phyloP scores from a whole-genome alignment of 129 eudicot genomes.

The Helichrysum umbraculigerum region DNA sequence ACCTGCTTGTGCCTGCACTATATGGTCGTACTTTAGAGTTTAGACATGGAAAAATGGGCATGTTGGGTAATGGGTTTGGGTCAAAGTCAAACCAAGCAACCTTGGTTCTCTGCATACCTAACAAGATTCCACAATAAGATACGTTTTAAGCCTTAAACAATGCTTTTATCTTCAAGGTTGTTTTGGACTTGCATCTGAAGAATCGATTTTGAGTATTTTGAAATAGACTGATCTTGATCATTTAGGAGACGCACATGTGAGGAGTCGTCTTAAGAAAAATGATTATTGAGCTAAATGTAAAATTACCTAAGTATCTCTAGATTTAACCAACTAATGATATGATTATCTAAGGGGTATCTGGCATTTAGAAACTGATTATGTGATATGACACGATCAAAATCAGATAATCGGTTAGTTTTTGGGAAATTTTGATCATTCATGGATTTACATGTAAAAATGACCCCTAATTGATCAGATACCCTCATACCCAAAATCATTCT shows the following conservation, averaged over 20 bases:
- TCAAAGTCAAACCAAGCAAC: neutral
- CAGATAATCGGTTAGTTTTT: neutral
- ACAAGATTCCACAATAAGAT: too few relatives aligned
- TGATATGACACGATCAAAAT: neutral
- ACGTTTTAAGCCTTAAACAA: neutral
- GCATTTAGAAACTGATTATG: neutral
- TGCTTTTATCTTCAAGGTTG: neutral
- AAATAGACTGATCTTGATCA: neutral
- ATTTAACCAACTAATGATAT: neutral
- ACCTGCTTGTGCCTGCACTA: conserved; percentile 92
- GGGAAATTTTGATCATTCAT: neutral
- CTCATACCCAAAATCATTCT: neutral
- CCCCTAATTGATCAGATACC: neutral
- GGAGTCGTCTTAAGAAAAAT: neutral
- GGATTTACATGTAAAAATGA: neutral
- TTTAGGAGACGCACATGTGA: neutral
- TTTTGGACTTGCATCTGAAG: neutral
- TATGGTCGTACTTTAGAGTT: conserved; percentile 20
- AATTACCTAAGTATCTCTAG: neutral
- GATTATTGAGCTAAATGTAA: neutral
- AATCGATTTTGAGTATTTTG: neutral
- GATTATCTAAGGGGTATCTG: neutral
- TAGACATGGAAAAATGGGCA: neutral
- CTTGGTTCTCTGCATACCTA: neutral
- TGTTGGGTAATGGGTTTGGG: neutral